Evolutionary conservation across 1,139 yeast species (phyloP), one percentile per base, ranked within the genome.

Genomic region (Pichia sp.): DNA sequence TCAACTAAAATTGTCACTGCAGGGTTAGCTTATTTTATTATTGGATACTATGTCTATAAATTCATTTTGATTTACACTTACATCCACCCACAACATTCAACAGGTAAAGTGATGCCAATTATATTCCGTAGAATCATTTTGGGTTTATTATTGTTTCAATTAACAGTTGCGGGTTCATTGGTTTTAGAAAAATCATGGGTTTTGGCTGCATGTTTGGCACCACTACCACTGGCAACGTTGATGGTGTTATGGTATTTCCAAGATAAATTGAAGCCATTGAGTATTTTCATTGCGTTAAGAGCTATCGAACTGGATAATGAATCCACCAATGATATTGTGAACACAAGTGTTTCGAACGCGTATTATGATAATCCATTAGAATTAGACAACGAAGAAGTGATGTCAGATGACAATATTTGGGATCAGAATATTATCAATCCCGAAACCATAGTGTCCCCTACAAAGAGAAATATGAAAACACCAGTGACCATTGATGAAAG

Each of bases 151-250:
- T 66, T 88, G 12, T 87, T 93, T 62, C 98, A 93, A 60, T 67
- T 91, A 48, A 88, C 96, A 15, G 89, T 90, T 89, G 90, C 91
- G 2, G 98, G 97, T 2, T 84, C 95, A 1, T 70, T 91, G 50
- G 93, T 85, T 15, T 81, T 88, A 57, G 81, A 79, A 54, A 82
- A 85, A 52, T 95, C 95, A 0, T 90, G 83, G 68, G 68, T 81
- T 11, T 70, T 88, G 41, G 89, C 96, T 0, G 69, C 85, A 32
- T 74, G 82, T 53, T 69, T 91, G 42, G 71, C 83, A 1, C 97
- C 97, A 1, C 69, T 90, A 39, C 94, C 96, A 1, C 59, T 87
- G 12, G 67, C 80, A 6, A 84, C 95, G 0, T 57, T 85, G 27
- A 75, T 79, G 41, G 80, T 83, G 48, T 71, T 86, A 61, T 89